These are phyloP conservation scores for Trametes hirsuta DNA, from an alignment of 1,284 basidiomycete species.

Conservation along the genomic window DNA sequence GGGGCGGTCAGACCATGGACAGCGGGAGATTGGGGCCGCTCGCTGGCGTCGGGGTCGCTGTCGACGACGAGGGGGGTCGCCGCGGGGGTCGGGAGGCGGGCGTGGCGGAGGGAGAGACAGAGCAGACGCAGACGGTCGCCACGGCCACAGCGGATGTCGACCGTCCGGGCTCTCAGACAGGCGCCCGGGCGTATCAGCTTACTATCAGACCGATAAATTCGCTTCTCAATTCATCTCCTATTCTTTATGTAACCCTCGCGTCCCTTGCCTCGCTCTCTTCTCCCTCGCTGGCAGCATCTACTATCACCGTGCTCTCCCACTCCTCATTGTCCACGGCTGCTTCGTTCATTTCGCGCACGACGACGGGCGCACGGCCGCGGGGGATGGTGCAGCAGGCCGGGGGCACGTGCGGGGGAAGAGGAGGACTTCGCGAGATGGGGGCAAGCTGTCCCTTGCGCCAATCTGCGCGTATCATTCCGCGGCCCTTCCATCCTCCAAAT, in stretches of 20 bases:
- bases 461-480: slow-evolving; percentile 16
- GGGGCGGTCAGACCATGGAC: slow-evolving; percentile 17
- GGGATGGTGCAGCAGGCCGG: too few relatives aligned
- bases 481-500: slow-evolving; percentile 4
- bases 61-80: not conserved
- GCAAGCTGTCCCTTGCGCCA: slow-evolving; percentile 7
- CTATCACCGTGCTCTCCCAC: not conserved
- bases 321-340: not conserved
- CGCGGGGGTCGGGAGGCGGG: not conserved
- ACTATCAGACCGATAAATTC: slow-evolving; percentile 21
- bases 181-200: slow-evolving; percentile 23
- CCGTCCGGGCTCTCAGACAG: slow-evolving; percentile 12
- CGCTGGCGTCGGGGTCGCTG: not conserved
- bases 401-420: not conserved
- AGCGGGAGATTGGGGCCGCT: not conserved
- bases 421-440: not conserved
- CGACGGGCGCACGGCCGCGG: not conserved
- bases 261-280: not conserved
- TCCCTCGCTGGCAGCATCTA: not conserved
- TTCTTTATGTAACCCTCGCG: slow-evolving; percentile 10
- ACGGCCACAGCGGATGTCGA: slow-evolving; percentile 25
- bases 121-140: slow-evolving; percentile 12
- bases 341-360: not conserved
- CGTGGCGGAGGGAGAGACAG: not conserved
- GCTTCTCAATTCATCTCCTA: not conserved